phyloP scores from a whole-genome alignment of 331 rosid genomes.

The Ulmus americana region DNA sequence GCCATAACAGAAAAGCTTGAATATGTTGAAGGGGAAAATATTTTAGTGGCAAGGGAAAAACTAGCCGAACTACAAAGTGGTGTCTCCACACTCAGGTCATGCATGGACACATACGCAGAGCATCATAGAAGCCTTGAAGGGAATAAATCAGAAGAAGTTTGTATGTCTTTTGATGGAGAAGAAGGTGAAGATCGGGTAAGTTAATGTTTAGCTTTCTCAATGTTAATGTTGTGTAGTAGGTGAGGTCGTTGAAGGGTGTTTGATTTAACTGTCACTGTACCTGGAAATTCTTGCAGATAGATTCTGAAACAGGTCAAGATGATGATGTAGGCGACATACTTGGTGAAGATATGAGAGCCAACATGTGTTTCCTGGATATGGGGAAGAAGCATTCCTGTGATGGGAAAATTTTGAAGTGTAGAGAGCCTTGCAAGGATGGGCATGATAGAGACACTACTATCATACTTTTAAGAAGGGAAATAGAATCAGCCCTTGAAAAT shows the following conservation, averaged over 20 bases:
- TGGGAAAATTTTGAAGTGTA: conserved; percentile 25
- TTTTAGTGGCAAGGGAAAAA: conserved; percentile 62
- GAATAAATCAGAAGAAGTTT: conserved; percentile 33
- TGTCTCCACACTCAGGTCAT: conserved; percentile 60
- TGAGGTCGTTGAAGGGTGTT: conserved; percentile 25
- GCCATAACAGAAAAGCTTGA: conserved; percentile 53
- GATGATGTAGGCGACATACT: conserved; percentile 17
- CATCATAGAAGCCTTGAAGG: conserved; percentile 31
- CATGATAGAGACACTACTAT: conserved; percentile 54
- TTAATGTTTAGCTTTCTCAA: conserved; percentile 33
- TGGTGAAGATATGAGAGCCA: conserved; percentile 31
- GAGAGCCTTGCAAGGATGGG: conserved; percentile 26
- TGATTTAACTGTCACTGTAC: conserved; percentile 32
- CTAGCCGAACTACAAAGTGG: conserved; percentile 64
- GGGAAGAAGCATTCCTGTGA: conserved; percentile 21
- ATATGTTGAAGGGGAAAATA: conserved; percentile 46
- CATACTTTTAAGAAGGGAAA: conserved; percentile 69
- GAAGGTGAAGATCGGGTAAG: conserved; percentile 57
- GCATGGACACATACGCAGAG: conserved; percentile 52
- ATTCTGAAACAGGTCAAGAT: conserved; percentile 29
- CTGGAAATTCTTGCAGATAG: conserved; percentile 60
- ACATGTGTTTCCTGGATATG: conserved; percentile 25
- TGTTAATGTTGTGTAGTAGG: conserved; percentile 32
- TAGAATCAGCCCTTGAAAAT: conserved; percentile 73
- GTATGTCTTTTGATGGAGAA: conserved; percentile 32